A percentile compares a stretch with the other conserved stretches of the same genome.
These are phyloP conservation scores for Globisporangium spiculum DNA, from an alignment of 352 stramenopile species.

Conservation along the genomic window DNA sequence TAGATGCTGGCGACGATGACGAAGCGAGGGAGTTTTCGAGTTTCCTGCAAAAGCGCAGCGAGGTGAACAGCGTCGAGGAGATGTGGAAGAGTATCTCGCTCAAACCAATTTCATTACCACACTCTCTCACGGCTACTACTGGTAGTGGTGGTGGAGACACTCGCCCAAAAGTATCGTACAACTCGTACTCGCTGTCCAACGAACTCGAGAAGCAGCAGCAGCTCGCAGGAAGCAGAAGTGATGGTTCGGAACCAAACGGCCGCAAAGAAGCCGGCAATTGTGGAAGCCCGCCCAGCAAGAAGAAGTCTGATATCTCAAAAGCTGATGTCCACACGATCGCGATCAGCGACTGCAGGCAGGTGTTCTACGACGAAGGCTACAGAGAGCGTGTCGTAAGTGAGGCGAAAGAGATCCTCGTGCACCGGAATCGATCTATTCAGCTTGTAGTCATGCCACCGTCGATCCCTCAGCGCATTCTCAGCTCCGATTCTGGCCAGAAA, in stretches of 20 bases:
- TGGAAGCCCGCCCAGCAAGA: too few species aligned
- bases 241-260: too few species aligned
- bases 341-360: constrained; percentile 30
- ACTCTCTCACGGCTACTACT: not conserved
- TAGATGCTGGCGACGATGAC: not conserved
- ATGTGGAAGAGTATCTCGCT: constrained; percentile 58
- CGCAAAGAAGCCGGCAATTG: too few species aligned
- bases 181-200: constrained; percentile 32
- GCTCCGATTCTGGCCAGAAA: too few species aligned
- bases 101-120: constrained; percentile 22
- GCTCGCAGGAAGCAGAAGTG: too few species aligned
- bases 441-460: constrained; percentile 30
- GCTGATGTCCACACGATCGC: constrained; percentile 26
- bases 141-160: not conserved
- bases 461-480: not conserved
- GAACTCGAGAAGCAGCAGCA: constrained; percentile 18
- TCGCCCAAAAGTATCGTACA: constrained; percentile 24
- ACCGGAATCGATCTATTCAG: constrained; percentile 20
- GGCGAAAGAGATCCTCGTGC: constrained; percentile 21
- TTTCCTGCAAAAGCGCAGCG: constrained; percentile 16
- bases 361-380: constrained; percentile 55
- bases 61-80: constrained; percentile 37
- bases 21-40: constrained; percentile 9
- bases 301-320: too few species aligned
- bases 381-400: constrained; percentile 40